Evolutionary conservation across 768 basidiomycete species (phyloP), one percentile per base, ranked within the genome.

Genomic region (Tricholoma terreum): DNA sequence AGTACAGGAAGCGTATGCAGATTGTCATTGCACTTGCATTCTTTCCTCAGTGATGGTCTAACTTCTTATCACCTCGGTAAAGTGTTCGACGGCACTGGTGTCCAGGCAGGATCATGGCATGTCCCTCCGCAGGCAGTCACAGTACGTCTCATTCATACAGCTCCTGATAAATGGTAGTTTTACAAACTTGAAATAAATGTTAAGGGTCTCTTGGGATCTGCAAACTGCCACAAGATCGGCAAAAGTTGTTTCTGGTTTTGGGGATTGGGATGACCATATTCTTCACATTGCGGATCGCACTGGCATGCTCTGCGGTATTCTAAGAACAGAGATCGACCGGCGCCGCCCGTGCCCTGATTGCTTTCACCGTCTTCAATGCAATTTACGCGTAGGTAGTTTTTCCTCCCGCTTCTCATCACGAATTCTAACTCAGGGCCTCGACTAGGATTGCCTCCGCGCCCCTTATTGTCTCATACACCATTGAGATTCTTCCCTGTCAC

Each of bases 21-120:
- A 87, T 92, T 69, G 87, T 92, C 69, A 68, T 89, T 60, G 86
- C 86, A 49, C 75, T 92, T 54, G 89, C 87, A 49, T 88, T 88
- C 80, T 90, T 92, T 80, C 90, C 89, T 2, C 87, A 90, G 64
- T 91, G 89, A 91, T 64, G 90, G 90, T 67, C 85, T 92, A 54
- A 86, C 89, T 51, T 90, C 87, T 7, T 91, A 87, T 77, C 92
- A 92, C 76, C 82, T 92, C 65, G 85, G 77, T 73, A 78, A 81
- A 69, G 85, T 92, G 52, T 84, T 93, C 69, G 69, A 78, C 59
- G 75, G 81, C 57, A 85, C 89, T 55, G 86, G 86, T 56, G 84
- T 90, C 65, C 81, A 11, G 73, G 81, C 63, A 68, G 79, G 7
- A 79, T 80, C 55, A 57, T 27, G 15, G 57, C 68, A 14, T 58